These are phyloP conservation scores for Voacanga thouarsii DNA, from an alignment of 257 asterid species.

Conservation along the genomic window DNA sequence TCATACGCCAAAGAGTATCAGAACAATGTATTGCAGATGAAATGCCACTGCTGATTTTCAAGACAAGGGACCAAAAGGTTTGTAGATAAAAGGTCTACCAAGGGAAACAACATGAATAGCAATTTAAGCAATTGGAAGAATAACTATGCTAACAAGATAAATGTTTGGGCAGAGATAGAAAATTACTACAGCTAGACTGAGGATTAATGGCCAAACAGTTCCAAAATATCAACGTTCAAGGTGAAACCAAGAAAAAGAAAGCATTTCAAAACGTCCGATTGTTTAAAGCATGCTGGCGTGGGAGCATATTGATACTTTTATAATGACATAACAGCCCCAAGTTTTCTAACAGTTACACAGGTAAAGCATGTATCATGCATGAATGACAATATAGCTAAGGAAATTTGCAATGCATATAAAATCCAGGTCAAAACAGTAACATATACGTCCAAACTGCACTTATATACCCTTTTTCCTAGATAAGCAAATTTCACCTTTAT, in stretches of 20 bases:
- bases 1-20: neutral
- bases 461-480: too few relatives aligned
- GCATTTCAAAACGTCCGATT: neutral
- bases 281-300: neutral
- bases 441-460: neutral
- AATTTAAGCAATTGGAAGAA: neutral
- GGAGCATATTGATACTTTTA: neutral
- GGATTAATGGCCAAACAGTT: neutral
- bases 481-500: neutral
- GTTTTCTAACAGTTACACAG: neutral
- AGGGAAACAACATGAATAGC: neutral
- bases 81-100: neutral
- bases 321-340: neutral
- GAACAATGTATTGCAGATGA: neutral
- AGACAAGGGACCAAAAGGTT: neutral
- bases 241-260: neutral
- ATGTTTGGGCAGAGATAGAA: neutral
- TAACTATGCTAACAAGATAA: neutral
- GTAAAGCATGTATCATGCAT: neutral
- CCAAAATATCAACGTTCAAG: conserved; percentile 7
- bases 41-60: neutral
- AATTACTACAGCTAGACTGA: neutral
- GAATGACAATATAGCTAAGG: neutral
- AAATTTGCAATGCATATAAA: neutral
- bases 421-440: neutral